Evolutionary conservation across 805 yeast genomes (phyloP).

Genomic region (Metschnikowia kunwiensis): DNA sequence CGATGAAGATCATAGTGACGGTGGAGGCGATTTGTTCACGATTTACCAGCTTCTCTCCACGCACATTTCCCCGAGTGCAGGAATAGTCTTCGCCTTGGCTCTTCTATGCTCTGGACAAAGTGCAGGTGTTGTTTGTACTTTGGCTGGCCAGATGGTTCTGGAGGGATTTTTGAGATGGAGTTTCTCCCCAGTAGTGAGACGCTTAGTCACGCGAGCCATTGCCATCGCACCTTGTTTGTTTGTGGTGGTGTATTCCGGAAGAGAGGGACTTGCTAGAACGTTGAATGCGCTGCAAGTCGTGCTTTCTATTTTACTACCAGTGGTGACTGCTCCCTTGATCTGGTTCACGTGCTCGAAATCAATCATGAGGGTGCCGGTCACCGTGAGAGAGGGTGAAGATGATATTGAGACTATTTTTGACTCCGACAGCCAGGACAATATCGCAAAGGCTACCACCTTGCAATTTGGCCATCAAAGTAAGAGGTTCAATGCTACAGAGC

Average conservation of each 20-base stretch:
- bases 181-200: conserved; percentile 75
- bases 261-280: conserved; percentile 74
- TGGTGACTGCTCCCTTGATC: conserved; percentile 84
- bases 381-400: conserved; percentile 31
- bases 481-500: conserved; percentile 34
- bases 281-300: conserved; percentile 83
- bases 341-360: conserved; percentile 70
- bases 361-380: conserved; percentile 57
- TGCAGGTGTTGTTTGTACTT: conserved; percentile 91
- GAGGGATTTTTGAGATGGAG: conserved; percentile 85
- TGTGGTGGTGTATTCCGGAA: conserved; percentile 69
- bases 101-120: conserved; percentile 89
- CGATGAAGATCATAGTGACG: conserved; percentile 33
- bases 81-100: conserved; percentile 84
- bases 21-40: conserved; percentile 72
- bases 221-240: conserved; percentile 83
- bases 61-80: conserved; percentile 82
- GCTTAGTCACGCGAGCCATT: conserved; percentile 75
- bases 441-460: conserved; percentile 5
- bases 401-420: conserved; percentile 20
- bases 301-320: conserved; percentile 73
- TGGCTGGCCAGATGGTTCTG: conserved; percentile 91
- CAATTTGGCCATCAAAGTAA: conserved; percentile 4
- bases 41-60: conserved; percentile 67
- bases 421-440: conserved; percentile 5